These are phyloP conservation scores for Neurospora crassa DNA, from an alignment of 2,329 filamentous ascomycete genomes.

Conservation along the genomic window DNA sequence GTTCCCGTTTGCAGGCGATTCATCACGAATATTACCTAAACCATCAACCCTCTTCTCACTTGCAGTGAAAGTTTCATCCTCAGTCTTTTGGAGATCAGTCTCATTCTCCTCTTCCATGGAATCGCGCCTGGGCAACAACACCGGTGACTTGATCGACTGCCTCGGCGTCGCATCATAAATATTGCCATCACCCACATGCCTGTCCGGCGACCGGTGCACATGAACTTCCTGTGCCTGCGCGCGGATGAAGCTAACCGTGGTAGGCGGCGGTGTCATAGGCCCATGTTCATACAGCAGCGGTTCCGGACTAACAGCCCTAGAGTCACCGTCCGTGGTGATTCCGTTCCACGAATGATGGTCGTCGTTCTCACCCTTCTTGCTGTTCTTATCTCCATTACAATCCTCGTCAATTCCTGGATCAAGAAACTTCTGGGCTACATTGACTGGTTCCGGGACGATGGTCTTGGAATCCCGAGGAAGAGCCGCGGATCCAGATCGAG, in stretches of 20 bases:
- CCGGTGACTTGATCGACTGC: constrained; percentile 12
- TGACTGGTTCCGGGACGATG: constrained; percentile 16
- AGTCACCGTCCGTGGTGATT: not conserved
- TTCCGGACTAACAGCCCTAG: constrained; percentile 13
- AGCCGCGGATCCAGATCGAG: not conserved
- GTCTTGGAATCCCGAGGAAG: constrained; percentile 1
- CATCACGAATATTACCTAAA: not conserved
- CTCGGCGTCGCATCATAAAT: constrained; percentile 26
- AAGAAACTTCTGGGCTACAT: not conserved
- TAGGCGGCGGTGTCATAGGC: not conserved
- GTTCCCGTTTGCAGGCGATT: not conserved
- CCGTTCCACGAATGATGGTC: not conserved
- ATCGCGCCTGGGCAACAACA: not conserved
- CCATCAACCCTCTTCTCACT: not conserved
- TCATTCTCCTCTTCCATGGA: not conserved
- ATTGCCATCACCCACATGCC: constrained; percentile 19
- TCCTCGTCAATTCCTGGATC: not conserved
- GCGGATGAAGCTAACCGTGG: constrained; percentile 7
- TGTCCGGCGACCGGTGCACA: not conserved
- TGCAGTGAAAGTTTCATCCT: not conserved
- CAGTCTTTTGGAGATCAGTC: not conserved
- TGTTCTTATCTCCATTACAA: not conserved
- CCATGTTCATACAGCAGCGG: constrained; percentile 5
- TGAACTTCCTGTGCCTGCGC: constrained; percentile 12
- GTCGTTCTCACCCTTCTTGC: not conserved